Conservation (phyloP, 2,329 filamentous ascomycete species). For the Lanzia echinophila region DNA sequence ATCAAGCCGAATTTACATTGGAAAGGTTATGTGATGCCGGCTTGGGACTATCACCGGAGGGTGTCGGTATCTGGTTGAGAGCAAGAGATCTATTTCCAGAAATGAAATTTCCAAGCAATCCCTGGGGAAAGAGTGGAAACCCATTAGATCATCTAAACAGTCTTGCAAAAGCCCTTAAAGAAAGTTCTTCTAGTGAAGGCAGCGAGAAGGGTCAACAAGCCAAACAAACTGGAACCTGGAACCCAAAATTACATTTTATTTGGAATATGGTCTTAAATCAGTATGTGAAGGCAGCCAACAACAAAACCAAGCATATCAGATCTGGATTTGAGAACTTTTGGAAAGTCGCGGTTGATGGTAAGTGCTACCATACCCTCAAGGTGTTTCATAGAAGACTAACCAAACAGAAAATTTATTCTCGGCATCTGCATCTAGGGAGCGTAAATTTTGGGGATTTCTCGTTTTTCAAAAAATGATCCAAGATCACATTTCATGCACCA, state of each 20-base stretch:
- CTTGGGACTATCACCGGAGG: conserved; percentile 75
- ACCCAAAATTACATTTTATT: conserved; percentile 75
- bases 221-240: conserved; percentile 62
- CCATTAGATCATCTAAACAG: conserved; percentile 65
- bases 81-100: conserved; percentile 57
- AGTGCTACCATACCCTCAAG: conserved; percentile 30
- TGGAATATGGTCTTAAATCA: conserved; percentile 72
- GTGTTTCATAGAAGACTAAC: conserved; percentile 11
- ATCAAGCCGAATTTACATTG: conserved; percentile 54
- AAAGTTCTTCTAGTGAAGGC: conserved; percentile 52
- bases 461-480: conserved; percentile 72
- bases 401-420: conserved; percentile 72
- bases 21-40: conserved; percentile 55
- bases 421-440: conserved; percentile 71
- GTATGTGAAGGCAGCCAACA: conserved; percentile 35
- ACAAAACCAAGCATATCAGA: conserved; percentile 25
- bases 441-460: conserved; percentile 88
- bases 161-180: conserved; percentile 73
- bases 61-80: conserved; percentile 80
- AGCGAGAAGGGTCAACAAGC: conserved; percentile 36
- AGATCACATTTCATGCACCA: conserved; percentile 41
- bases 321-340: conserved; percentile 69
- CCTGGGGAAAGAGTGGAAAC: conserved; percentile 63
- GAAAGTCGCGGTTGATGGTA: conserved; percentile 79
- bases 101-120: conserved; percentile 57